Evolutionary conservation across 805 yeast genomes (phyloP), one percentile per base, ranked within the genome.

Genomic region (Nematodospora valgi): DNA sequence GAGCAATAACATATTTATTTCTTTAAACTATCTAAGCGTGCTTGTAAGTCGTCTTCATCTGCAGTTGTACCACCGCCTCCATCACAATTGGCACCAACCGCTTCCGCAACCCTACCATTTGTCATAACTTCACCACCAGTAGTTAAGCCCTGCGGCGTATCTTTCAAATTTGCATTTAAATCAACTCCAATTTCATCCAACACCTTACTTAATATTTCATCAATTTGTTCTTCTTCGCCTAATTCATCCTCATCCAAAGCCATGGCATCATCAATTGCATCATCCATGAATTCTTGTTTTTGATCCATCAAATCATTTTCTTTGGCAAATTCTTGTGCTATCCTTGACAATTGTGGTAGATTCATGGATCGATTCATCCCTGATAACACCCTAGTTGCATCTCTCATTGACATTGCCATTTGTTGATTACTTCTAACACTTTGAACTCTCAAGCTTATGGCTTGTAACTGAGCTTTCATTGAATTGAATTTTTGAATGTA

Each of bases 201-300:
- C 0, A 94, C 97, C 58, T 82, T 86, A 52, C 81, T 78, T 32
- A 94, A 93, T 34, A 89, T 83, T 51, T 88, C 96, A 52, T 89
- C 96, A 3, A 84, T 82, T 57, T 89, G 95, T 46, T 83, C 93
- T 44, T 84, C 95, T 41, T 85, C 94, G 16, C 76, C 87, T 46
- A 80, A 84, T 39, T 86, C 78, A 38, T 61, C 68, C 18, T 62
- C 68, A 50, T 86, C 97, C 51, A 82, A 87, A 35, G 83, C 95
- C 93, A 93, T 87, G 13, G 93, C 85, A 57, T 91, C 96, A 55
- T 93, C 99, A 49, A 93, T 82, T 13, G 96, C 94, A 56, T 93
- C 98, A 56, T 93, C 98, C 84, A 93, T 93, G 78, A 94, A 86
- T 58, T 94, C 99, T 59, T 94, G 98, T 52, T 95, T 82, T 64